phyloP scores from a whole-genome alignment of 192 early-diverging fungal genomes.

The Paraglomus occultum region DNA sequence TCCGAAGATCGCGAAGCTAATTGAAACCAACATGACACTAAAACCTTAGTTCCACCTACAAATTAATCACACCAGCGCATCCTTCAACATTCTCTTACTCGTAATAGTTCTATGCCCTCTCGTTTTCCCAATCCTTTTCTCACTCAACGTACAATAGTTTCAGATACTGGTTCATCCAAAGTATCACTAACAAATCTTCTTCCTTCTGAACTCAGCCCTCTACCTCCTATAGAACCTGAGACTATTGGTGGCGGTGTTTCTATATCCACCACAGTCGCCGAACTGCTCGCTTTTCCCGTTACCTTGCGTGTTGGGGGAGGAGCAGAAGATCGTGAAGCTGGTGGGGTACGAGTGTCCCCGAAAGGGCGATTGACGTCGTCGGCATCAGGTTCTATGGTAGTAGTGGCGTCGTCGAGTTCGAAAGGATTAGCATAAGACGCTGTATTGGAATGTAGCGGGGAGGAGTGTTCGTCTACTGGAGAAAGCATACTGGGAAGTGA shows the following conservation, averaged over 20 bases:
- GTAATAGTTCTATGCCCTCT: background rate
- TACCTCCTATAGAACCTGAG: background rate
- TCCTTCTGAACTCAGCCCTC: background rate
- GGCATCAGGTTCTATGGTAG: constrained; percentile 16
- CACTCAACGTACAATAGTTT: constrained; percentile 70
- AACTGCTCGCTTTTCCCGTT: background rate
- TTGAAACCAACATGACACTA: background rate
- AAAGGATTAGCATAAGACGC: constrained; percentile 23
- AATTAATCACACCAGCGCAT: too few relatives aligned
- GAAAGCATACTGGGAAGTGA: too few relatives aligned
- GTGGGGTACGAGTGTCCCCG: too few relatives aligned
- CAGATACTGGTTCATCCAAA: constrained; percentile 92
- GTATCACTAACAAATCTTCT: constrained; percentile 53
- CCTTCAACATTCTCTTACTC: background rate
- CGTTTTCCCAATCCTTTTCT: too few relatives aligned
- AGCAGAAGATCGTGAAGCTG: background rate
- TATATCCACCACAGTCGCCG: background rate
- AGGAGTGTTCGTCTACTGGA: background rate
- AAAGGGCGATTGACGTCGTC: too few relatives aligned
- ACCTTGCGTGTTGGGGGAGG: background rate
- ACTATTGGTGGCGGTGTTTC: constrained; percentile 1
- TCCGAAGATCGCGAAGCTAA: constrained; percentile 70
- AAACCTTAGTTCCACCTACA: constrained; percentile 10
- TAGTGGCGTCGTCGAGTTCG: background rate
- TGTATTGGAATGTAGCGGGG: constrained; percentile 11